Evolutionary conservation across 1,284 basidiomycete genomes (phyloP), one percentile per base, ranked within the genome.

Genomic region (Pseudozyma pruni): DNA sequence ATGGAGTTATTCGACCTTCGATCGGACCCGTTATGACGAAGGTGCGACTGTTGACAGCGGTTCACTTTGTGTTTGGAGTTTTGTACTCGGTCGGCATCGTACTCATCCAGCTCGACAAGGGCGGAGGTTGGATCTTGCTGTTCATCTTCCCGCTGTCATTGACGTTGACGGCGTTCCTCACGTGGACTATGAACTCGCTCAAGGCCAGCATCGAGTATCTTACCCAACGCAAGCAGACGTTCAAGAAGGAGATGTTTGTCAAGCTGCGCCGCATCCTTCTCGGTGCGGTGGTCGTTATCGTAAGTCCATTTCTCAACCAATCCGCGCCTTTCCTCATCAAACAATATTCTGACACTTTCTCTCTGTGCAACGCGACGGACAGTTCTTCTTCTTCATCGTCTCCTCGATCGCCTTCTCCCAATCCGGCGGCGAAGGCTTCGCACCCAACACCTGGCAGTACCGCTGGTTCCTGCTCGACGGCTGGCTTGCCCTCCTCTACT

Each of bases 381-480:
- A 70, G 67, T 70, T 70, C 22, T 54, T 89, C 22, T 97, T 98
- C 86, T 98, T 98, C 81, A 89, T 95, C 23, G 89, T 97, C 7
- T 96, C 94, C 1, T 90, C 92, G 0, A 85, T 97, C 80, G 90
- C 91, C 8, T 93, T 98, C 84, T 93, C 93, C 0, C 92, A 92
- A 63, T 89, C 94, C 47, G 85, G 92, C 17, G 90, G 91, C 8
- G 92, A 96, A 87, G 91, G 95, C 80, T 98, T 95, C 79, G 90
- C 92, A 8, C 91, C 94, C 2, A 90, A 90, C 66, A 91, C 92
- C n/a, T 98, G 95, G 95, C 88, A 87, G 69, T 88, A 89, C 50
- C 89, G 94, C 47, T 99, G 96, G 96, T 93, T 94, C 88, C 85
- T 98, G 14, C 87, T 98, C 39, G 96, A 98, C 77, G 96, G 94